Evolutionary conservation across 2,329 filamentous ascomycete genomes (phyloP), one percentile per base, ranked within the genome.

Genomic region (Magnaporthales sp.): DNA sequence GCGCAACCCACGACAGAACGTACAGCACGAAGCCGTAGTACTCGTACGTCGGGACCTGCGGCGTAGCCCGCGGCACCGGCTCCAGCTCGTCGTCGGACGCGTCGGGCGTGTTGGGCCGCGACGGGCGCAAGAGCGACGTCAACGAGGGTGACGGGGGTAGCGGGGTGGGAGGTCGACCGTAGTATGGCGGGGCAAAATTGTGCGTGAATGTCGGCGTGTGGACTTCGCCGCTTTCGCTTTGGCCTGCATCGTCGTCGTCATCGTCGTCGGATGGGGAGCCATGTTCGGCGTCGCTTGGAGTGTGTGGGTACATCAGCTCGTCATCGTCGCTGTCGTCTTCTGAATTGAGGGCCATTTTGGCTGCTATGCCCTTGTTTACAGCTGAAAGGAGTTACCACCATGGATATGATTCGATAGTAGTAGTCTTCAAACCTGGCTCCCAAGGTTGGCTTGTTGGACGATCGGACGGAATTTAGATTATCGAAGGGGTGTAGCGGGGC

Each of bases 21-120:
- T 99, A 98, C 64, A 99, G 86, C 66, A 96, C 94, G 79, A 99
- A 99, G 75, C 95, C 95, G 77, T 98, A 98, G 85, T 98, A 99
- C 76, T 99, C 95, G 80, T 99, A 98, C 0, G 95, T 99, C n/a
- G 95, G 95, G 2, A 99, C 93, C 75, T 95, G 93, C 1, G 95
- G 95, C 66, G 90, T 90, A 1, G 93, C 93, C 67, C 92, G 90
- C 6, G 93, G 92, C 22, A 97, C 87, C 1, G 85, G 89, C n/a
- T 56, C 51, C 51, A 90, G 85, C 72, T 98, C 94, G 71, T 93
- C 90, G 78, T 96, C 93, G 0, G 92, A 96, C 54, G 89, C 91
- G 74, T 97, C 93, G 15, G 95, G 94, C 0, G 94, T 98, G 1
- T 92, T 96, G 0, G 93, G 94, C n/a, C 93, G 86, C 29, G 92